Base-by-base conservation (phyloP, 176 grass and related monocot genomes). In the Hordeum marinum region DNA sequence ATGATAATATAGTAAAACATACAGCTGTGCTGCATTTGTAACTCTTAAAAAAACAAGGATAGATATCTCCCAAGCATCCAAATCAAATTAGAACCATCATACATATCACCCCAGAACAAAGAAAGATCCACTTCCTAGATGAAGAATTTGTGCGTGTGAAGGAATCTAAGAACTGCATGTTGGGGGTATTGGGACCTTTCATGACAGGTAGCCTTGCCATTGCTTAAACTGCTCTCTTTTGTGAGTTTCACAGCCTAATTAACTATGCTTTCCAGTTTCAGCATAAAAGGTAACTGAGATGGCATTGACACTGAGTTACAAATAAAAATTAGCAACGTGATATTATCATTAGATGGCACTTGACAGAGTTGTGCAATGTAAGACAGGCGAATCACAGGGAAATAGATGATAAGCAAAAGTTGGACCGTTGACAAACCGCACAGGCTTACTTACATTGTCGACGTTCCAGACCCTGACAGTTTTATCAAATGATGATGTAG, bases 401-500 rank as follows among this genome's bases (percentile, higher is more conserved):
- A 23, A 13, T 10, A 78, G 23, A 81, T 13, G 12, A 59, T 21
- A 63, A 29, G 45, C 46, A 79, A 83, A 72, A 50, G 2, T 15
- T 86, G 78, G 20, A 80, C 8, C 64, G 17, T 66, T 89, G 31
- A 61, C 80, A 82, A 18, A 59, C 86, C 31, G 54, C 81, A 88
- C 26, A 46, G 35, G 24, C 59, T 68, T 93, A 98, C 67, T 68
- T 95, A 98, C 96, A 65, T 95, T 98, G 80, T 89, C 89, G 1
- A 79, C 74, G 26, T 98, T 93, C 96, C 96, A 98, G 54, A 98
- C 87, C 86, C 93, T 91, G 60, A 98, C 91, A 39, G 93, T 98
- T 91, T 91, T 94, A 76, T 98, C 96, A 93, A 89, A 98, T 74
- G 96, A 98, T 63, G 96, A 98, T 11, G 93, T 98, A 66, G 93